These are phyloP conservation scores for Spergularia bocconei DNA, from an alignment of 148 eudicot species.

Conservation along the genomic window DNA sequence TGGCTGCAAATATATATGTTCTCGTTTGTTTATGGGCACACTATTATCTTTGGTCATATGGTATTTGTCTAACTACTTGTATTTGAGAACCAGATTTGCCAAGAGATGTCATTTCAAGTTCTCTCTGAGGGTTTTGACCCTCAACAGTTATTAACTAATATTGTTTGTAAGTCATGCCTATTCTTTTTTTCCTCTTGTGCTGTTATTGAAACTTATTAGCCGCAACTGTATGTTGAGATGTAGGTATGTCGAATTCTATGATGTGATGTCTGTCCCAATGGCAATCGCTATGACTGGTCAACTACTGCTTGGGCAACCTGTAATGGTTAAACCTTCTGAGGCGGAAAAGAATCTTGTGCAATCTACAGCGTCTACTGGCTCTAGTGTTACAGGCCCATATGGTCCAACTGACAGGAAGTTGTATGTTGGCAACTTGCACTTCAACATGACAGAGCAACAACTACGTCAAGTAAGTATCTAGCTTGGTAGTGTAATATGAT, in stretches of 20 bases:
- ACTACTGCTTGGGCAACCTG: conserved; percentile 86
- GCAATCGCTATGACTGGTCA: conserved; percentile 96
- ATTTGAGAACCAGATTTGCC: conserved; percentile 40
- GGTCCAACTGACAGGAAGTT: conserved; percentile 95
- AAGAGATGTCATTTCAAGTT: conserved; percentile 45
- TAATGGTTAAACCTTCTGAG: conserved; percentile 99
- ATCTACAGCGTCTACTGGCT: conserved; percentile 62
- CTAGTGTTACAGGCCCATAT: conserved; percentile 78
- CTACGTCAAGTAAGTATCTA: conserved; percentile 60
- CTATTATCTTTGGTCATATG: neutral
- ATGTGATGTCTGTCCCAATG: conserved; percentile 95
- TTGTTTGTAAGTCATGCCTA: conserved; percentile 39
- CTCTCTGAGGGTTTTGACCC: conserved; percentile 39
- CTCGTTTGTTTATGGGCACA: neutral
- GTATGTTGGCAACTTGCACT: conserved; percentile 93
- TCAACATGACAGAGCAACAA: conserved; percentile 90
- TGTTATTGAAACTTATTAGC: conserved; percentile 20
- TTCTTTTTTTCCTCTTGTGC: conserved; percentile 16
- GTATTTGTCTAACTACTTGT: conserved; percentile 35
- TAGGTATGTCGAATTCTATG: conserved; percentile 94
- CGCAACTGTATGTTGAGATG: conserved; percentile 28
- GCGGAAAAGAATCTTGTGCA: conserved; percentile 99
- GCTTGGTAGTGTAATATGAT: neutral
- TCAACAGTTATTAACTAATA: conserved; percentile 30
- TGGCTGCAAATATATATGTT: neutral